Base-by-base conservation (phyloP, 345 rosid species). In the Aquilaria yunnanensis region DNA sequence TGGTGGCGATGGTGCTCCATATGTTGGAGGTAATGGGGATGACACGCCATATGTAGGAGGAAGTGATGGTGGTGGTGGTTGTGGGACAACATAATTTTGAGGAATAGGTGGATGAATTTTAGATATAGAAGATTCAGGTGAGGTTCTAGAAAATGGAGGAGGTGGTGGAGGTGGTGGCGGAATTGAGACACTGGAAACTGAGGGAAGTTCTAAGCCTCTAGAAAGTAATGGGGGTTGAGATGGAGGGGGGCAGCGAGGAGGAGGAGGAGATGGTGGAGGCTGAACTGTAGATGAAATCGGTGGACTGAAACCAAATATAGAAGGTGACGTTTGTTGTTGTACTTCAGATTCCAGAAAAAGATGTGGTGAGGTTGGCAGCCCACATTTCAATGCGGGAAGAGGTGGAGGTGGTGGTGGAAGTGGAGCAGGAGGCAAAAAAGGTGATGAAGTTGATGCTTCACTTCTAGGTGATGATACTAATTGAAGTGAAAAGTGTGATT, bases 21-120 rank as follows among this genome's bases (percentile, higher is more conserved):
- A 53, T 31, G 81, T 77, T 5, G 74, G 64, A 11, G 76, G 72
- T 43, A 80, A 80, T 14, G 72, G 83, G 6, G 85, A 67, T n/a
- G 80, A 67, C 10, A 62, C 54, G 59, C 71, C 78, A 63, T 2
- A 51, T 14, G 56, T 47, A 8, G 67, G 30, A 13, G 68, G 67
- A 0, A 72, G 75, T 16, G 63, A 52, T 14, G 72, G 73, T 0
- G 70, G 76, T 0, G 76, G 80, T 1, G 81, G 78, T 8, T 67
- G 10, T 48, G 62, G 31, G 45, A 11, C 29, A 47, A 37, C 31
- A 6, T 62, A 56, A 50, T 59, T 48, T 47, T 33, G 47, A 32
- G 73, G 77, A 46, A 67, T 75, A 11, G 83, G 79, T 2, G 70
- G 63, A 0, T 78, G 57, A 7, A 37, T 54, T 33, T 47, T 33